Base-by-base conservation (phyloP, 2,329 filamentous ascomycete genomes). In the Decorospora gaudefroyi region DNA sequence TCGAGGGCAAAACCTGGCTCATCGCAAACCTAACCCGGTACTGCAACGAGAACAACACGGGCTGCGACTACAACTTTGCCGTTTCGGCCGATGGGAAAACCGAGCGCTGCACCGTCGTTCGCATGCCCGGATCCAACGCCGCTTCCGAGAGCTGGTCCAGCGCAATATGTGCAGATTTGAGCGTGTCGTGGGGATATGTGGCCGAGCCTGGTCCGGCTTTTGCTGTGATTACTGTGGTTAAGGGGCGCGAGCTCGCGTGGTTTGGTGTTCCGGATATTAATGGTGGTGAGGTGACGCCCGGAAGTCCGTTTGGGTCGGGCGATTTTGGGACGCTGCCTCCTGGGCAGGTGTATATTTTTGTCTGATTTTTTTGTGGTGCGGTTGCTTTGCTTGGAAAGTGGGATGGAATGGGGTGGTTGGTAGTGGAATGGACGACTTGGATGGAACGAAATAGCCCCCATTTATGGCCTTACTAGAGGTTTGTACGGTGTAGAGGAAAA, bases 31-130 rank as follows among this genome's bases (percentile, higher is more conserved):
- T 52, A 5, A 51, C 11, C 25, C 52, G 52, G 11, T 53, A 55
- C 38, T 55, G 52, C 33, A 23, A 35, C 17, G 40, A 47, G 13
- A 49, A 28, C 26, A 55, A 55, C 41, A 35, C 46, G 1, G 46
- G 52, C 16, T 55, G 52, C 43, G 52, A 55, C 35, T 55, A 55
- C 43, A 53, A 55, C 35, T 55, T 55, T 10, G 38, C 38, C 19
- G 15, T 53, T n/a, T 38, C 37, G 9, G 43, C 46, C 13, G 16
- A 50, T 10, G 37, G 49, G 43, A 44, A 50, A 16, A 48, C 52
- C 4, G 35, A 55, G 28, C 45, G 40, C 10, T 55, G 51, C 42
- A 55, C 49, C 11, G 33, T 55, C 13, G 35, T 49, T 10, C 51
- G 51, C 30, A 49, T 45, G 45, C 51, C 51, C 3, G 51, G 49